Evolutionary conservation across 108 stramenopile genomes (phyloP).

Genomic region (Asterionellopsis glacialis): DNA sequence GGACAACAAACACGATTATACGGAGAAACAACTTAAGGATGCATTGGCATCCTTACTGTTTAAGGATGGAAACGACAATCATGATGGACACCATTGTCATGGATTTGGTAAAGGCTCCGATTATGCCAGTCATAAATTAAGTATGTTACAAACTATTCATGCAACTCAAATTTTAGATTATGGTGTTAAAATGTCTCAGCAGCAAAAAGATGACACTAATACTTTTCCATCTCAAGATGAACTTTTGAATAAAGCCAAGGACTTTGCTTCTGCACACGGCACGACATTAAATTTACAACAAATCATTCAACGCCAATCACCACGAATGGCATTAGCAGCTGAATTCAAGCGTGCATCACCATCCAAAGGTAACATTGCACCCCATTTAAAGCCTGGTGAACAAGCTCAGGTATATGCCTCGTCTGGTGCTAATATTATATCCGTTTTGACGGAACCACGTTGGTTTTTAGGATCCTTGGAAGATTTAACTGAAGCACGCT

Average conservation of each 20-base stretch:
- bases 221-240: conserved; percentile 21
- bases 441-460: conserved; percentile 92
- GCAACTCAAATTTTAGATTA: conserved; percentile 75
- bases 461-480: conserved; percentile 92
- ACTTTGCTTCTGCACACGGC: conserved; percentile 54
- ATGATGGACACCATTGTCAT: conserved; percentile 57
- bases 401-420: conserved; percentile 76
- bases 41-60: conserved; percentile 46
- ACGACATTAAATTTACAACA: conserved; percentile 50
- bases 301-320: conserved; percentile 53
- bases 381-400: conserved; percentile 60
- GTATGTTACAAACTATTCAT: conserved; percentile 80
- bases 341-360: conserved; percentile 98
- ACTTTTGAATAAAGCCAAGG: conserved; percentile 31
- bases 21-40: conserved; percentile 39
- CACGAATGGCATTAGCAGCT: conserved; percentile 91
- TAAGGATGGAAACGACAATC: conserved; percentile 25
- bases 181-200: conserved; percentile 18
- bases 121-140: conserved; percentile 50
- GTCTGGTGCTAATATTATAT: conserved; percentile 89
- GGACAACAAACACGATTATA: conserved; percentile 18
- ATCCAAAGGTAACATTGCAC: conserved; percentile 90
- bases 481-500: conserved; percentile 69
- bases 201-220: no score
- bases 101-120: conserved; percentile 39